These are phyloP conservation scores for Starmerella floricola DNA, from an alignment of 805 yeast genomes.

Conservation along the genomic window DNA sequence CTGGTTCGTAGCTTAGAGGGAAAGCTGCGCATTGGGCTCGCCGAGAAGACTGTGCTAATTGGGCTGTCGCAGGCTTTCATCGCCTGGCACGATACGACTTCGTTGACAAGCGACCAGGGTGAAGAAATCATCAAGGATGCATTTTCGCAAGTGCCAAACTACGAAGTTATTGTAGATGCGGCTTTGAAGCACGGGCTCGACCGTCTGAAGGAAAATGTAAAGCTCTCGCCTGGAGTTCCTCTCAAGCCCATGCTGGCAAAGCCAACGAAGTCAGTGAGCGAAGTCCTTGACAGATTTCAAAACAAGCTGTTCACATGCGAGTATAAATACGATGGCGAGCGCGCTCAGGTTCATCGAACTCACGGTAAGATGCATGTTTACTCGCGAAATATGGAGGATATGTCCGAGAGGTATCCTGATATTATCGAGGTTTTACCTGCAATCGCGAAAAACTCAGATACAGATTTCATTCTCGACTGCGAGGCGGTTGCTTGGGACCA, in stretches of 20 bases:
- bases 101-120: constrained; percentile 4
- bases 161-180: constrained; percentile 59
- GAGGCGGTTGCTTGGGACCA: constrained; percentile 98
- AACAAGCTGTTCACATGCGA: constrained; percentile 85
- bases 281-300: constrained; percentile 77
- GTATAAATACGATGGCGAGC: constrained; percentile 94
- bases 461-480: constrained; percentile 71
- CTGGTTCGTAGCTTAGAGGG: constrained; percentile 86
- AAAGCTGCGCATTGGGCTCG: constrained; percentile 81
- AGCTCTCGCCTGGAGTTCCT: constrained; percentile 83
- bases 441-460: constrained; percentile 32
- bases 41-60: constrained; percentile 80
- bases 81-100: constrained; percentile 39
- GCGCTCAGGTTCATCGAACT: constrained; percentile 81
- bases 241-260: constrained; percentile 96
- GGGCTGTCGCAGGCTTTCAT: constrained; percentile 76
- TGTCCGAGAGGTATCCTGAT: constrained; percentile 94
- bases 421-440: constrained; percentile 56
- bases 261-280: constrained; percentile 90
- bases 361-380: constrained; percentile 61
- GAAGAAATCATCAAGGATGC: constrained; percentile 61
- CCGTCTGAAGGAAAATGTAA: constrained; percentile 53
- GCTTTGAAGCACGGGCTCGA: constrained; percentile 57
- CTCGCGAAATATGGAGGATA: constrained; percentile 91
- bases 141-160: constrained; percentile 81